Evolutionary conservation across 345 rosid species (phyloP).

Genomic region (Cardamine chenopodiifolia): DNA sequence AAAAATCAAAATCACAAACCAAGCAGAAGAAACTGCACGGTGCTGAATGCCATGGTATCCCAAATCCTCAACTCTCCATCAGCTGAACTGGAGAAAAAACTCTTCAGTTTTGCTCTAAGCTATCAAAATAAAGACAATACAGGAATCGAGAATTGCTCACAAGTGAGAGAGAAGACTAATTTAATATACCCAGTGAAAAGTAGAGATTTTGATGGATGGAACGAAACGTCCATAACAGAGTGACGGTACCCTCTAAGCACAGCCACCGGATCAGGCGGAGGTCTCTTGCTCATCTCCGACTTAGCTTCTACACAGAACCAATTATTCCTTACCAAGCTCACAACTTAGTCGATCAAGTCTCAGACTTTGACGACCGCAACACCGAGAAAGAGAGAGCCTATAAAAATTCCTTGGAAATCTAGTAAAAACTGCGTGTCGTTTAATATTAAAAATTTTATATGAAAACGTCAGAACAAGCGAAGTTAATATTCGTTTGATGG

Average conservation of each 20-base stretch:
- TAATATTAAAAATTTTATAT: neutral
- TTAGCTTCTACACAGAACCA: neutral
- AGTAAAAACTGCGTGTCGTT: neutral
- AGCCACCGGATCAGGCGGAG: constrained; percentile 85
- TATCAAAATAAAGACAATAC: neutral
- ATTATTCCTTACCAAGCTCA: neutral
- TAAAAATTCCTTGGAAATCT: neutral
- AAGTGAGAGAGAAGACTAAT: neutral
- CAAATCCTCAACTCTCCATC: constrained; percentile 93
- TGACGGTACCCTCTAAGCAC: constrained; percentile 94
- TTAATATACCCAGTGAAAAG: constrained; percentile 72
- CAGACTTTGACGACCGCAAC: constrained; percentile 1
- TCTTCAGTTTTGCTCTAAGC: constrained; percentile 14
- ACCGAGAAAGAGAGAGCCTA: neutral
- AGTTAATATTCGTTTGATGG: neutral
- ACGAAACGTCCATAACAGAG: constrained; percentile 78
- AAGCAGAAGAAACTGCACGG: constrained; percentile 71
- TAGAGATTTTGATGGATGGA: constrained; percentile 68
- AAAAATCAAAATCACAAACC: constrained; percentile 46
- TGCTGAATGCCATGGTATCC: constrained; percentile 77
- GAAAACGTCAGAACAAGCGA: constrained; percentile 22
- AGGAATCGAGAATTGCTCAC: neutral
- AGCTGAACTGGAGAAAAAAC: constrained; percentile 56
- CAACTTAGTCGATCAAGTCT: constrained; percentile 1
- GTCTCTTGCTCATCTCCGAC: constrained; percentile 60